Percentiles rank a stretch among this genome's conserved stretches.
phyloP scores from a whole-genome alignment of 495 filamentous ascomycete species.

The Tuber magnatum region DNA sequence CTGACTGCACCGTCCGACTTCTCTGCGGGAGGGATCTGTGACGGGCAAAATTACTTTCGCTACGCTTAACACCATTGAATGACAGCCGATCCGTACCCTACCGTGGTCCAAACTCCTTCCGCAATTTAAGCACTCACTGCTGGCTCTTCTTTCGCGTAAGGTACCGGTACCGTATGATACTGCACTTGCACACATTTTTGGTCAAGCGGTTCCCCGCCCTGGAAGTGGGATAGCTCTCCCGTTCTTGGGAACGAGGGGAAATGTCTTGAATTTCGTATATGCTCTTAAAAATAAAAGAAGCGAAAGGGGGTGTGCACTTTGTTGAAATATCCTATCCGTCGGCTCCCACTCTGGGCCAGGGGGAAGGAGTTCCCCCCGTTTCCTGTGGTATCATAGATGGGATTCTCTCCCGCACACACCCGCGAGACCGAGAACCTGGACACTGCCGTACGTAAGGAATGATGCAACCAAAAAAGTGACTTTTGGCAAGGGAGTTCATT shows the following conservation, averaged over 20 bases:
- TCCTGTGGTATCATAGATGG: not conserved
- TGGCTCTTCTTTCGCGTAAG: not conserved
- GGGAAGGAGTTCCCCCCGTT: not conserved
- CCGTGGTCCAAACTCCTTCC: not conserved
- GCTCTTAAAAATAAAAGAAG: not conserved
- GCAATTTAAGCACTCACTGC: not conserved
- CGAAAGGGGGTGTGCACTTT: not conserved
- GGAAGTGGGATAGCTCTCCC: not conserved
- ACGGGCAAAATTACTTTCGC: not conserved
- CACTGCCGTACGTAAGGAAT: too few relatives aligned
- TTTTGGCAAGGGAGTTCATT: too few relatives aligned
- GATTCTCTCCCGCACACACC: not conserved
- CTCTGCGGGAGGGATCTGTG: not conserved
- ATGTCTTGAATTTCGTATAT: not conserved
- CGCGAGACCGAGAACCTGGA: too few relatives aligned
- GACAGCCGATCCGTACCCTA: not conserved
- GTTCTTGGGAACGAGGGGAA: not conserved
- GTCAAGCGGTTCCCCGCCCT: not conserved
- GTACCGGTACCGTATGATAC: too few relatives aligned
- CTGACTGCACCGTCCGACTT: not conserved
- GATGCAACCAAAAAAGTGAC: too few relatives aligned
- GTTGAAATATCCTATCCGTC: not conserved
- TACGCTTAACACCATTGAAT: not conserved
- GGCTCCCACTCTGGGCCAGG: not conserved
- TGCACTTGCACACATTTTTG: not conserved